phyloP scores from a whole-genome alignment of 1,139 yeast genomes.

The Hyphopichia buzzinii region DNA sequence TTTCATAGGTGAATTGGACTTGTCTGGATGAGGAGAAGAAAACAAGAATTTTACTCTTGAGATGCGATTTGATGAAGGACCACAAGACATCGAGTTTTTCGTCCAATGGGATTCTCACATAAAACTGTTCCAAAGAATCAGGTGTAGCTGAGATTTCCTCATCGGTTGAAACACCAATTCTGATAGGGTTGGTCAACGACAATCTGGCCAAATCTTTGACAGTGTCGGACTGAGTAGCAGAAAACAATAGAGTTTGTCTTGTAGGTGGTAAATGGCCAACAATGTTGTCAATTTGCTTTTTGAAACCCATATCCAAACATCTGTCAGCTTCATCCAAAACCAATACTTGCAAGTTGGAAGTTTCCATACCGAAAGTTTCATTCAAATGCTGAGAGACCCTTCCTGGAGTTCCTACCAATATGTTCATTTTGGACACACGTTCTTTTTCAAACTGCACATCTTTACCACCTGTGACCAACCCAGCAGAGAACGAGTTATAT shows the following conservation, averaged over 20 bases:
- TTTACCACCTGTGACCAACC: slow-evolving; percentile 95
- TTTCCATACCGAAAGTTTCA: slow-evolving; percentile 83
- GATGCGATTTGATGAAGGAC: slow-evolving; percentile 87
- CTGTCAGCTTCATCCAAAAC: slow-evolving; percentile 97
- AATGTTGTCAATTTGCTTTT: slow-evolving; percentile 82
- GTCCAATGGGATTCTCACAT: slow-evolving; percentile 64
- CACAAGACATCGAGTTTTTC: slow-evolving; percentile 85
- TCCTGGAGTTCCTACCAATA: slow-evolving; percentile 95
- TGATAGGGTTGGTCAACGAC: slow-evolving; percentile 75
- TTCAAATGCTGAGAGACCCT: slow-evolving; percentile 92
- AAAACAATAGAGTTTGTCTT: slow-evolving; percentile 84
- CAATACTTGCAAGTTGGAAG: slow-evolving; percentile 73
- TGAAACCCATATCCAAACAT: slow-evolving; percentile 95
- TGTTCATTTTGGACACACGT: slow-evolving; percentile 78
- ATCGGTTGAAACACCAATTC: slow-evolving; percentile 62
- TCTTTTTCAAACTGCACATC: slow-evolving; percentile 87
- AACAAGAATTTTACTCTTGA: slow-evolving; percentile 80
- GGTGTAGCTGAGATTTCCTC: slow-evolving; percentile 67
- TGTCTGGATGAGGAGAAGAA: slow-evolving; percentile 92
- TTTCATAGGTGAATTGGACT: slow-evolving; percentile 89
- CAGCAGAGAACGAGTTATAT: slow-evolving; percentile 81
- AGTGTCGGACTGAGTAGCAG: slow-evolving; percentile 92
- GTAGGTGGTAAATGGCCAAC: slow-evolving; percentile 77
- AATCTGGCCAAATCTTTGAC: slow-evolving; percentile 86
- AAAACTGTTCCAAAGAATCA: slow-evolving; percentile 78